These are phyloP conservation scores for Celoporthe dispersa DNA, from an alignment of 2,329 filamentous ascomycete genomes.

Conservation along the genomic window DNA sequence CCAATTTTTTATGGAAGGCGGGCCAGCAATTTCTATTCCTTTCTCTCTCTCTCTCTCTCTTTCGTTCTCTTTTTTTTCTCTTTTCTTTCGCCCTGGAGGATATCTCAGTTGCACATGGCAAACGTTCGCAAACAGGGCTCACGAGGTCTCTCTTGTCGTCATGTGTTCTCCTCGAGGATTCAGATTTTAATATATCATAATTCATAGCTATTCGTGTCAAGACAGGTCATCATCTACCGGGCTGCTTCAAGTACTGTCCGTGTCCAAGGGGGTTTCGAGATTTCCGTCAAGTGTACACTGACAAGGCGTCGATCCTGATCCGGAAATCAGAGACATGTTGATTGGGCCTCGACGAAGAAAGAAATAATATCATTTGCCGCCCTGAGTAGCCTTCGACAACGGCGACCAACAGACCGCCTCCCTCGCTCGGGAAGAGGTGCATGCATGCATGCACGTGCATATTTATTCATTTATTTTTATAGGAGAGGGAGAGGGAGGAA, in stretches of 20 bases:
- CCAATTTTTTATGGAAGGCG: neutral
- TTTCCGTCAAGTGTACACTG: neutral
- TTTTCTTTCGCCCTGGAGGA: neutral
- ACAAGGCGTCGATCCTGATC: neutral
- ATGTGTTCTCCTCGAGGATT: neutral
- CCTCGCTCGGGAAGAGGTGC: neutral
- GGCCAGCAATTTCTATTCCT: neutral
- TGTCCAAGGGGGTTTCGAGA: neutral
- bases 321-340: conserved; percentile 9
- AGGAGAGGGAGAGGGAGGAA: neutral
- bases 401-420: conserved; percentile 7
- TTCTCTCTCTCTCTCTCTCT: neutral
- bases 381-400: conserved; percentile 11
- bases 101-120: neutral
- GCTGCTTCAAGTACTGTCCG: neutral
- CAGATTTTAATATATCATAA: neutral
- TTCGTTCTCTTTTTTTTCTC: neutral
- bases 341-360: conserved; percentile 8
- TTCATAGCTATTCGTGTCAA: neutral
- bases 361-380: neutral
- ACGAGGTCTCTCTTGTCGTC: neutral
- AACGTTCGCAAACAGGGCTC: neutral
- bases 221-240: neutral
- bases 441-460: neutral
- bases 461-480: neutral